Conservation (phyloP, 1,139 yeast species). For the Kodamaea anthophila region DNA sequence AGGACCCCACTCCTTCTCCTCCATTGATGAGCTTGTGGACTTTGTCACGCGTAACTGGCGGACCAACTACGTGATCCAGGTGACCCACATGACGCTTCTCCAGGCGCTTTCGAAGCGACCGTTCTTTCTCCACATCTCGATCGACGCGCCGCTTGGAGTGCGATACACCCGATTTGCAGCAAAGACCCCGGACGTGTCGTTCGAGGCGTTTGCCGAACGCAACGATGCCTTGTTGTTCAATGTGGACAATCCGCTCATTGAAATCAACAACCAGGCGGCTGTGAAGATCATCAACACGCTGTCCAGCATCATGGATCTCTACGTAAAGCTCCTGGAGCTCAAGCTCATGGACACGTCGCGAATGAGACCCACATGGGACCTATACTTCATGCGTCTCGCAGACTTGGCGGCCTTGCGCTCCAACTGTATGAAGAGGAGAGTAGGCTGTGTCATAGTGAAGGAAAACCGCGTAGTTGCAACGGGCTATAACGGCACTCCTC, state of each 20-base stretch:
- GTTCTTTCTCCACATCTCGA: conserved; percentile 72
- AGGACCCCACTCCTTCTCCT: conserved; percentile 1
- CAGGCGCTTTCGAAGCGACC: conserved; percentile 64
- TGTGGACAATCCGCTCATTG: conserved; percentile 33
- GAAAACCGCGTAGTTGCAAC: conserved; percentile 88
- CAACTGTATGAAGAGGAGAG: conserved; percentile 95
- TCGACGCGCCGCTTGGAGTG: conserved; percentile 65
- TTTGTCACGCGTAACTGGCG: conserved; percentile 70
- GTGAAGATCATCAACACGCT: conserved; percentile 60
- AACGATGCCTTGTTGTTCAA: conserved; percentile 43
- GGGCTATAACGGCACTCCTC: conserved; percentile 96
- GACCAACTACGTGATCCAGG: conserved; percentile 52
- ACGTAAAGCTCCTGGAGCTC: conserved; percentile 46
- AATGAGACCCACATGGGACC: conserved; percentile 91
- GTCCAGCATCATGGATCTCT: conserved; percentile 40
- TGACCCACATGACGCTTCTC: conserved; percentile 39
- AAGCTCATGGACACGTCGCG: conserved; percentile 54
- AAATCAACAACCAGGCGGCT: conserved; percentile 51
- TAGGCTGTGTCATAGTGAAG: conserved; percentile 89
- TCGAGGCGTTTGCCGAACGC: conserved; percentile 39
- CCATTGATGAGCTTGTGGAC: conserved; percentile 45
- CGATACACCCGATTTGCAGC: conserved; percentile 45
- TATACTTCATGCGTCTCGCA: conserved; percentile 89
- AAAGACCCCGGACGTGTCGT: conserved; percentile 13
- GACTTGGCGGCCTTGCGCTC: conserved; percentile 88